phyloP scores from a whole-genome alignment of 345 rosid species.

The Turnera subulata region DNA sequence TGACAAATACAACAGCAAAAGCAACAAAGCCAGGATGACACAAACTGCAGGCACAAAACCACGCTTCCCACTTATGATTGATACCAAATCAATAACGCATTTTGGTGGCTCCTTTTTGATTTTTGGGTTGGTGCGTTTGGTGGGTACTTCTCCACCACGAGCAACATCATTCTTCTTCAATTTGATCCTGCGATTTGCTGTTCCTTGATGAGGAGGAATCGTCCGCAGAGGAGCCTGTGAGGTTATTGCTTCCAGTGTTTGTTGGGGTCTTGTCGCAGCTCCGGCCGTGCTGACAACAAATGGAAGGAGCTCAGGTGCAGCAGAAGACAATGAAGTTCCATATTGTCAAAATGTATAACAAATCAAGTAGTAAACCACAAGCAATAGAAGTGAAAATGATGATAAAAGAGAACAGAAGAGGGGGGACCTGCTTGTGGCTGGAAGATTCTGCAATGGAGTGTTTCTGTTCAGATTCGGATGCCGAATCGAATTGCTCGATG shows the following conservation, averaged over 20 bases:
- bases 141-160: background rate
- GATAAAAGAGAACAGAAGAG: background rate
- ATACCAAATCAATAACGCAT: constrained; percentile 10
- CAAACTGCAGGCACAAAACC: constrained; percentile 6
- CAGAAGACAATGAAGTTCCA: constrained; percentile 13
- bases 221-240: constrained; percentile 5
- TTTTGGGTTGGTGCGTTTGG: background rate
- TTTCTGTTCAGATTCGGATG: constrained; percentile 47
- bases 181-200: constrained; percentile 29
- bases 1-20: constrained; percentile 10
- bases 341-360: no score
- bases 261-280: constrained; percentile 9
- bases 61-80: background rate
- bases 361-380: no score
- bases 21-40: constrained; percentile 17
- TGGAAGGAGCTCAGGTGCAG: constrained; percentile 6
- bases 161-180: constrained; percentile 5
- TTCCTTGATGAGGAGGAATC: constrained; percentile 19
- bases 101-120: constrained; percentile 2
- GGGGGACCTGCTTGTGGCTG: constrained; percentile 40
- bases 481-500: constrained; percentile 39
- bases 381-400: no score
- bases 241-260: constrained; percentile 2
- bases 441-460: constrained; percentile 40
- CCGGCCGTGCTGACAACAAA: constrained; percentile 10